Evolutionary conservation across 768 basidiomycete species (phyloP).

Genomic region (Multifurca ochricompacta): DNA sequence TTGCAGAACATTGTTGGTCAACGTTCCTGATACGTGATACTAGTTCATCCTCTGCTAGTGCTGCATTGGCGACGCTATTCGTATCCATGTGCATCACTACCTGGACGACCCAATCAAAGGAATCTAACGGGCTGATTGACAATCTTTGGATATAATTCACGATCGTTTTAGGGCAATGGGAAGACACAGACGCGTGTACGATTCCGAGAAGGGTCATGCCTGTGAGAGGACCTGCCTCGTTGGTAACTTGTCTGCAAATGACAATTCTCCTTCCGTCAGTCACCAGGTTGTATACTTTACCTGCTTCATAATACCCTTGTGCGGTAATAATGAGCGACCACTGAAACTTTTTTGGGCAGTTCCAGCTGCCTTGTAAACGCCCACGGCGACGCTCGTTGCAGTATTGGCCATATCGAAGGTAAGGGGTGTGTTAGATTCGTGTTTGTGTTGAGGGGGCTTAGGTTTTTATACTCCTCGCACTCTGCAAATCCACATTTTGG

Average conservation of each 20-base stretch:
- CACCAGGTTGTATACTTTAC: background rate
- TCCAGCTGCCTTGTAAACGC: background rate
- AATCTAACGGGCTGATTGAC: background rate
- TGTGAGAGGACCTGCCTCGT: background rate
- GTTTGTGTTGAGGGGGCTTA: too few species aligned
- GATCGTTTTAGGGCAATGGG: background rate
- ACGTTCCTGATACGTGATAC: background rate
- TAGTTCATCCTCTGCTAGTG: background rate
- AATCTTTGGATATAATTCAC: background rate
- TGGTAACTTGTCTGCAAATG: background rate
- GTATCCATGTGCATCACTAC: background rate
- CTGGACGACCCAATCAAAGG: constrained; percentile 1
- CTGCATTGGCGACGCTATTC: background rate
- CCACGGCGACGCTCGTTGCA: background rate
- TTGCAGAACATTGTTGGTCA: background rate
- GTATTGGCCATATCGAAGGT: background rate
- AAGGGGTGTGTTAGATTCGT: too few species aligned
- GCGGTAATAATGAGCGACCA: background rate
- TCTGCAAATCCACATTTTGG: too few species aligned
- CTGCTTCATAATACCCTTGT: background rate
- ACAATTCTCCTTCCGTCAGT: background rate
- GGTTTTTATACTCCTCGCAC: too few species aligned
- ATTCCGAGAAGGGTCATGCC: background rate
- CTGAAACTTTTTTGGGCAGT: background rate
- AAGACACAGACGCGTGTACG: background rate